These are phyloP conservation scores for Miscanthus sacchariflorus DNA, from an alignment of 202 grass and related monocot genomes.

Conservation along the genomic window DNA sequence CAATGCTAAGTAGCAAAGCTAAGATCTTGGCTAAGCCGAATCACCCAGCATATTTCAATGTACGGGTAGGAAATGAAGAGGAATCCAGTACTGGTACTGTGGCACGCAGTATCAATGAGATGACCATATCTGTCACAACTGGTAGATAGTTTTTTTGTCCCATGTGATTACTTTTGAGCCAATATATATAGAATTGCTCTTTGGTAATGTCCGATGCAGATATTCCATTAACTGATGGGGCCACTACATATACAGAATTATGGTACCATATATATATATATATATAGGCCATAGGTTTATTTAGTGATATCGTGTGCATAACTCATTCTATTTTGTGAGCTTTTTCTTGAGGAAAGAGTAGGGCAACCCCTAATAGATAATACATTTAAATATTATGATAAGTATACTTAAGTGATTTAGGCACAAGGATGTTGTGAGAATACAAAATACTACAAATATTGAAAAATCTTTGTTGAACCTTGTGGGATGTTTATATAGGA, in stretches of 20 bases:
- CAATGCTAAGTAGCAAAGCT: slow-evolving; percentile 1
- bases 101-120: slow-evolving; percentile 32
- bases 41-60: slow-evolving; percentile 30
- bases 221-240: neutral
- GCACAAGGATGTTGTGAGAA: too few relatives aligned
- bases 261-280: neutral
- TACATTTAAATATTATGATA: neutral
- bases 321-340: neutral
- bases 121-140: slow-evolving; percentile 8
- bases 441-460: too few relatives aligned
- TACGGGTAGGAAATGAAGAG: slow-evolving; percentile 18
- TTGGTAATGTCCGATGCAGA: too few relatives aligned
- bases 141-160: slow-evolving; percentile 2
- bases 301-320: neutral
- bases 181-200: too few relatives aligned
- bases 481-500: too few relatives aligned
- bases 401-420: neutral
- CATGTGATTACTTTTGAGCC: neutral
- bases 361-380: too few relatives aligned
- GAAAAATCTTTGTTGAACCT: too few relatives aligned
- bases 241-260: neutral
- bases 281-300: neutral
- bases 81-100: neutral
- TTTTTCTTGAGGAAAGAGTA: neutral
- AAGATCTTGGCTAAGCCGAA: slow-evolving; percentile 6